Evolutionary conservation across 2,329 filamentous ascomycete species (phyloP), one percentile per base, ranked within the genome.

Genomic region (Pestalotiopsis sp.): DNA sequence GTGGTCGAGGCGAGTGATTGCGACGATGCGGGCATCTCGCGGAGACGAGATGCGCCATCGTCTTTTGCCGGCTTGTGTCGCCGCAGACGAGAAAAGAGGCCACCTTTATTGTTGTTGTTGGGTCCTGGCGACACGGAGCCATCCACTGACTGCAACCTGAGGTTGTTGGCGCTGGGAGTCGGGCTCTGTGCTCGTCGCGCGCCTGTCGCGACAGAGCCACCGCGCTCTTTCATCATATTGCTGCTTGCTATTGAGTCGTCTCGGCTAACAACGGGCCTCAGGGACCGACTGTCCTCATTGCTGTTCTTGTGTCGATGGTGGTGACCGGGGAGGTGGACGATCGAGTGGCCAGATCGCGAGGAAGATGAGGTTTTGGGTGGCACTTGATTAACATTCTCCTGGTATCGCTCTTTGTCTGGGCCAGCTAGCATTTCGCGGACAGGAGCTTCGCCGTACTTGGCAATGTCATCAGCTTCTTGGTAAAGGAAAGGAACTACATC

Each of bases 401-500:
- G 82, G 77, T 89, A 92, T 72, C 92, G 90, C 69, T 92, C 88
- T 77, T 88, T 89, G 79, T 94, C 92, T 59, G 89, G 88, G 12
- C 91, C 90, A 56, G 88, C 89, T 71, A 93, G 88, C 70, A 88
- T 89, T 73, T 91, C 87, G 76, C 91, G 88, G 66, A 95, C 90
- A 38, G 92, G 93, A 59, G 92, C 92, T 80, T 94, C 92, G 70
- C 92, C 93, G 81, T 91, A 93, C 72, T 90, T 88, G 60, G 88
- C 89, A 75, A 94, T 93, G 77, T 95, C 92, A 83, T 93, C 89
- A 73, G 88, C 88, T 78, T 96, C 93, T 81, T 98, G 96, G 78
- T 96, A 98, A 71, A 97, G 87, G 87, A 97, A 99, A n/a, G 96
- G 96, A 52, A 97, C 96, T 68, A 99, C 94, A 81, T 98, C 95